Base-by-base conservation (phyloP, 2,329 filamentous ascomycete genomes). In the Fusarium sp. region DNA sequence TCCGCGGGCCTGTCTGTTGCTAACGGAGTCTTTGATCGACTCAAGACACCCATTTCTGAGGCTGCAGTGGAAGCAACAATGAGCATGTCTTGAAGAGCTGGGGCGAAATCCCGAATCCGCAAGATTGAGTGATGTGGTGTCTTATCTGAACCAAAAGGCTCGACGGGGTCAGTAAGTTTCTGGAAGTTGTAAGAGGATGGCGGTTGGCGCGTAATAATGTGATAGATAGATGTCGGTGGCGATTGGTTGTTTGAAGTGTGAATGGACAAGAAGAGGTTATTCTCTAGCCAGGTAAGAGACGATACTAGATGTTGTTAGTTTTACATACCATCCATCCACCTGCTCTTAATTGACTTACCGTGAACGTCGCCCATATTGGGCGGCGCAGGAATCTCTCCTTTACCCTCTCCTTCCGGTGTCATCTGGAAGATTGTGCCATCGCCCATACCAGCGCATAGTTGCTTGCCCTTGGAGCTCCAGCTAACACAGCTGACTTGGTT, bases 401-500 rank as follows among this genome's bases (percentile, higher is more conserved):
- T 96, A 28, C 87, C 84, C 40, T 86, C 86, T 46, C 95, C 95
- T 71, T 93, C 88, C 0, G 92, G 92, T 9, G 92, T 93, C 87
- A 98, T 90, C 77, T 97, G 94, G 56, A 87, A 86, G 52, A 91
- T 89, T 14, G 89, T 90, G 59, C 96, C 96, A 79, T 97, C 89
- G 8, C 85, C 89, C 71, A 96, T 83, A 17, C 96, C 96, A 70
- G 93, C 94, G 44, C 97, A 90, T 43, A 99, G 83, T 76, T 98
- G 95, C 77, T 97, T 99, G 46, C 96, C 96, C 76, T 90, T 93
- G 63, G 89, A 91, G 78, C 96, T 99, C 96, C 96, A 99, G 56
- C 92, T 90, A 7, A 93, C 86, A 74, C 92, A 96, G 75, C 90
- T 94, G 28, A 97, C 94, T 47, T 91, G 90, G 28, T 86, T 83